Evolutionary conservation across 257 asterid species (phyloP).

Genomic region (Cinchona pubescens): DNA sequence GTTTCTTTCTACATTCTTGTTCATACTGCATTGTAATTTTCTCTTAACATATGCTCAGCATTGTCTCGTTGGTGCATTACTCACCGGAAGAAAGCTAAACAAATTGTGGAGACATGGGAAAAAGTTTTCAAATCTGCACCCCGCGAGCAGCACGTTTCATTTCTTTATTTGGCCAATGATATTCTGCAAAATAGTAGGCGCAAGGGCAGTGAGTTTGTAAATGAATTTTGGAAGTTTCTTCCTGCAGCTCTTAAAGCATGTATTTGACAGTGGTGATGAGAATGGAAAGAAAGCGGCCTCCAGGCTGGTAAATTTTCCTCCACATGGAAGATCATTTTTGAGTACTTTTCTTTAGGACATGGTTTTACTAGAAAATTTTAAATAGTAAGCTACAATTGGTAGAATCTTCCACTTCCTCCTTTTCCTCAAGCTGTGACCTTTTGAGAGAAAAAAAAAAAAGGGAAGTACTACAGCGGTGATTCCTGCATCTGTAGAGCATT

Average conservation of each 20-base stretch:
- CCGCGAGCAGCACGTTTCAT: constrained; percentile 72
- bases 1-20: neutral
- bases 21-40: constrained; percentile 19
- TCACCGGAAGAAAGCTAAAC: constrained; percentile 83
- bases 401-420: neutral
- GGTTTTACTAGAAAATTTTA: neutral
- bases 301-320: constrained; percentile 62
- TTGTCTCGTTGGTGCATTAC: constrained; percentile 87
- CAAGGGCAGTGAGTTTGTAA: constrained; percentile 90
- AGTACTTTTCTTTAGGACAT: neutral
- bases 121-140: constrained; percentile 65
- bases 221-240: constrained; percentile 95
- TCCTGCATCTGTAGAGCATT: neutral
- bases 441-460: too few relatives aligned
- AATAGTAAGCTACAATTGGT: neutral
- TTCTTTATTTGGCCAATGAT: constrained; percentile 83
- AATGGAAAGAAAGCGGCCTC: constrained; percentile 73
- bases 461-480: neutral
- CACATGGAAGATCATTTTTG: neutral
- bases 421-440: neutral
- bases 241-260: constrained; percentile 69
- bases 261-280: constrained; percentile 57
- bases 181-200: constrained; percentile 97
- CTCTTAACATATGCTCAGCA: constrained; percentile 61
- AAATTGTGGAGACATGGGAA: constrained; percentile 91